These are phyloP conservation scores for Chlorophyllum brunneum DNA, from an alignment of 768 basidiomycete genomes.

Conservation along the genomic window DNA sequence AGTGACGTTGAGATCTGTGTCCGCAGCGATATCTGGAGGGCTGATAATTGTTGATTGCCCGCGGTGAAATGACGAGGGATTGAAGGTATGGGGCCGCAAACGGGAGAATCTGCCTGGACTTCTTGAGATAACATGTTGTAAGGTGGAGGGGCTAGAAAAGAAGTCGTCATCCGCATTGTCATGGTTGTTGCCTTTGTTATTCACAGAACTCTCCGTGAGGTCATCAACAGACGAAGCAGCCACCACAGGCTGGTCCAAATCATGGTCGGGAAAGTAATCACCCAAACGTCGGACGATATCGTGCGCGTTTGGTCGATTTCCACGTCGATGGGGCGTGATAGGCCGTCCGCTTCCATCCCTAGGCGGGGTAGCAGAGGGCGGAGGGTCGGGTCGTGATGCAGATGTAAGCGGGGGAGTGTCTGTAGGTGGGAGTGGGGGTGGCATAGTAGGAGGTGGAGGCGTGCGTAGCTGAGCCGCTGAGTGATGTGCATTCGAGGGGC, in stretches of 20 bases:
- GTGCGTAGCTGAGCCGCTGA: not conserved
- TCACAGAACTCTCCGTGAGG: slow-evolving; percentile 5
- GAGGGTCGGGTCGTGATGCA: not conserved
- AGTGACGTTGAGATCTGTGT: not conserved
- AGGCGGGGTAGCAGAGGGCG: not conserved
- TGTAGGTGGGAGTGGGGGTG: slow-evolving; percentile 11
- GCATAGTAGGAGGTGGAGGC: slow-evolving; percentile 10
- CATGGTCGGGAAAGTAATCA: slow-evolving; percentile 83
- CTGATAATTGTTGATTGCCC: not conserved
- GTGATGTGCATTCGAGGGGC: not conserved
- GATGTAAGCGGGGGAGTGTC: slow-evolving; percentile 4
- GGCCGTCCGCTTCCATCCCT: not conserved
- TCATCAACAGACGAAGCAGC: slow-evolving; percentile 29
- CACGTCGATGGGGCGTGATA: not conserved
- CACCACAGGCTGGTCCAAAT: slow-evolving; percentile 82
- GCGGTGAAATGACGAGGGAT: not conserved
- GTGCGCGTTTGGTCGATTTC: slow-evolving; percentile 68
- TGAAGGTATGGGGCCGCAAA: slow-evolving; percentile 4
- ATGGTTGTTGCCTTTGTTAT: not conserved
- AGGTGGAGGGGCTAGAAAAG: not conserved
- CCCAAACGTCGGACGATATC: slow-evolving; percentile 79
- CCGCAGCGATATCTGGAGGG: not conserved
- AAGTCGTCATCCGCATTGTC: not conserved
- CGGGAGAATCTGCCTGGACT: slow-evolving; percentile 4
- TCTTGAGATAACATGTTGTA: not conserved